A percentile compares a stretch with the other conserved stretches of the same genome.
phyloP scores from a whole-genome alignment of 441 rosid genomes.

The Populus trichocarpa region DNA sequence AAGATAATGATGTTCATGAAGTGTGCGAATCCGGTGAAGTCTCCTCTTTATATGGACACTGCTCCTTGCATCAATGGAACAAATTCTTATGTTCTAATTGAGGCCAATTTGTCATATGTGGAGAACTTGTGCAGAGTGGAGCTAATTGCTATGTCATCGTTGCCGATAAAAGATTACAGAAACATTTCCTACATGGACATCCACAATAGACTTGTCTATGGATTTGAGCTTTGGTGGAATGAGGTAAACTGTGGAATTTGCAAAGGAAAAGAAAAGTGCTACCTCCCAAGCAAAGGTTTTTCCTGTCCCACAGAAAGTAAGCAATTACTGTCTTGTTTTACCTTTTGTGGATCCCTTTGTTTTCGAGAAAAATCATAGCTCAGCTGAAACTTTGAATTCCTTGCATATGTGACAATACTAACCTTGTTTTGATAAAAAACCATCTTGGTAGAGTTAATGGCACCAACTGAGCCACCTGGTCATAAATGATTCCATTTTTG shows the following conservation, averaged over 20 bases:
- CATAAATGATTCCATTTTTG: background rate
- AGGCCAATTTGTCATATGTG: background rate
- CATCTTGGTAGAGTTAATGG: background rate
- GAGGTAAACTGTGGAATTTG: background rate
- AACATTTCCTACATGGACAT: constrained; percentile 12
- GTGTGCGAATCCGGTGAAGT: constrained; percentile 13
- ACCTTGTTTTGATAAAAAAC: background rate
- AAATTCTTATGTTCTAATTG: background rate
- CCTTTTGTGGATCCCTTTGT: background rate
- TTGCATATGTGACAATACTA: background rate
- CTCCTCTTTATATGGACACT: background rate
- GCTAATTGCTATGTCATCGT: background rate
- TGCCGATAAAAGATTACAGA: background rate
- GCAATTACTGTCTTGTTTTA: background rate
- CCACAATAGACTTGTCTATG: constrained; percentile 4
- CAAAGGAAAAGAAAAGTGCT: constrained; percentile 9
- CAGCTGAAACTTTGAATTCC: background rate
- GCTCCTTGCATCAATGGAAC: background rate
- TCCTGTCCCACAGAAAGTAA: constrained; percentile 6
- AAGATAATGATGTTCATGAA: background rate
- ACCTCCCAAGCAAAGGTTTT: no score
- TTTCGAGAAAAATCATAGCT: background rate
- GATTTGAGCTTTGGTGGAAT: constrained; percentile 9
- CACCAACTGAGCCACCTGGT: background rate
- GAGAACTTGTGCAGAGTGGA: background rate